Conservation (phyloP, 805 yeast species). For the Ogataea methanolica region DNA sequence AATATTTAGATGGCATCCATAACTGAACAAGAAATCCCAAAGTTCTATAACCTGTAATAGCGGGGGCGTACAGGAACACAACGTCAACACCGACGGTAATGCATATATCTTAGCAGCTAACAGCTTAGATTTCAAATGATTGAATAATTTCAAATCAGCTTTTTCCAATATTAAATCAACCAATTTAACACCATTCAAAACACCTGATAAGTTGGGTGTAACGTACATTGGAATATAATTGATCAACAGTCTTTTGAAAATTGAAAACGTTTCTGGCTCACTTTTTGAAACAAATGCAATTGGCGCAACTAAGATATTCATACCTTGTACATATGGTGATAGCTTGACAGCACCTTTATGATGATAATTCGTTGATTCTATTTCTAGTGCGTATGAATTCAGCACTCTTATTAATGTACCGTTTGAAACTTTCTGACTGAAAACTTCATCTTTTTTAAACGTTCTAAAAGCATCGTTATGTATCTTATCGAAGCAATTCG, state of each 20-base stretch:
- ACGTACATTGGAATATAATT: slow-evolving; percentile 73
- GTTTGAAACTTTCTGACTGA: slow-evolving; percentile 65
- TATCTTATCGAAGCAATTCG: slow-evolving; percentile 61
- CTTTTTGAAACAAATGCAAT: slow-evolving; percentile 68
- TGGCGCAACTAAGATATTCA: slow-evolving; percentile 85
- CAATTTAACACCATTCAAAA: slow-evolving; percentile 66
- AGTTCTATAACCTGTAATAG: slow-evolving; percentile 65
- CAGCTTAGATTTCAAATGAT: slow-evolving; percentile 54
- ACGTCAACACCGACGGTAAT: slow-evolving; percentile 74
- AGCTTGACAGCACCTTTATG: slow-evolving; percentile 13
- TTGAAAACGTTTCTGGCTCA: slow-evolving; percentile 80
- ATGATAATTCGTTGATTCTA: slow-evolving; percentile 7
- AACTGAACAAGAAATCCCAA: slow-evolving; percentile 91
- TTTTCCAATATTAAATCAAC: slow-evolving; percentile 70
- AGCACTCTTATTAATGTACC: slow-evolving; percentile 62
- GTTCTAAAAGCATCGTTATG: slow-evolving; percentile 85
- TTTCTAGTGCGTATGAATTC: slow-evolving; percentile 61
- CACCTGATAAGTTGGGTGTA: slow-evolving; percentile 74
- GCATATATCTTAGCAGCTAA: slow-evolving; percentile 85
- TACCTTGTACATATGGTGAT: slow-evolving; percentile 81
- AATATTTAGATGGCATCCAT: slow-evolving; percentile 85
- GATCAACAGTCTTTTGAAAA: slow-evolving; percentile 59
- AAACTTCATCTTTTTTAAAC: slow-evolving; percentile 64
- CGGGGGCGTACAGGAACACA: slow-evolving; percentile 88
- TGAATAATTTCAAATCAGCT: slow-evolving; percentile 68